Base-by-base conservation (phyloP, 805 yeast species). In the Metschnikowia orientalis region DNA sequence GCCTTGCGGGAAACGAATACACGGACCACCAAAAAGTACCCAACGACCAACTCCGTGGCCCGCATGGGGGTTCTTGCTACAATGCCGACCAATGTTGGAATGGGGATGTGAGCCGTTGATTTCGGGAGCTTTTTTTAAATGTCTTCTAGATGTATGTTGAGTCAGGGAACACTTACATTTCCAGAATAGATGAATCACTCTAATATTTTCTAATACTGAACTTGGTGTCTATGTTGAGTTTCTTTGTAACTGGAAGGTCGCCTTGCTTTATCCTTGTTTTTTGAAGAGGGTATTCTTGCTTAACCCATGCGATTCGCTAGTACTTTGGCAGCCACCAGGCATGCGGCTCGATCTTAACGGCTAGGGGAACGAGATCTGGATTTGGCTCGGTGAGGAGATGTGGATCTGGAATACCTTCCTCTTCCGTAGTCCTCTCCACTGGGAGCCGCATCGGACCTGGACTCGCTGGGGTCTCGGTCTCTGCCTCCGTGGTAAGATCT, bases 321-420 rank as follows among this genome's bases (percentile, higher is more conserved):
- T n/a, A n/a, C n/a, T n/a, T n/a, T n/a, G n/a, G n/a, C n/a, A 11
- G 25, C 14, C 3, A 15, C 15, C 12, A 12, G 12, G 25, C 16
- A 3, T 2, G 23, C n/a, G 13, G n/a, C 12, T 11, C 26, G 14
- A 15, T 11, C 38, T 37, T 48, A 51, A 22, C 51, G 46, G 30
- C 50, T 44, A 23, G 56, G 51, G 18, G 56, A 51, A 8, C 70
- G 68, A 14, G 69, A 63, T 46, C 69, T 54, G 28, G 66, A 59
- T 37, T 60, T 53, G 14, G 57, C 60, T 33, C 66, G 54, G 44
- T 55, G 51, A 6, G 43, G 51, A 8, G 65, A 56, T 11, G 61
- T 61, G 17, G 63, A 54, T 35, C 65, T 49, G 4, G 60, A 50
- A 30, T 47, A 55, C 17, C 58, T 53, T 18, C 56, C 53, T 22